Evolutionary conservation across 306 rosid genomes (phyloP).

Genomic region (Ochetophila trinervis): DNA sequence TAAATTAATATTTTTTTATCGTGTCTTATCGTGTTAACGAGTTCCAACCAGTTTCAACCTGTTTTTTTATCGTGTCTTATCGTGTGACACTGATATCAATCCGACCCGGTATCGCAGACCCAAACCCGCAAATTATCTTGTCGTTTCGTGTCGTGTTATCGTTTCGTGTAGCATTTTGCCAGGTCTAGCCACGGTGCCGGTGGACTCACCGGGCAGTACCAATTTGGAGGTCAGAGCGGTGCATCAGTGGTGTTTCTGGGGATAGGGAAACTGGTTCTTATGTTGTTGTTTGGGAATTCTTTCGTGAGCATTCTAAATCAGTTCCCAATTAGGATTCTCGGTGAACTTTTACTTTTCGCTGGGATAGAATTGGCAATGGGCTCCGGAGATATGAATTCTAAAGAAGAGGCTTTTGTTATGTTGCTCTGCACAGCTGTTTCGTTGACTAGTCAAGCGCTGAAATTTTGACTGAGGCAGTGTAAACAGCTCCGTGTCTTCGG

Average conservation of each 20-base stretch:
- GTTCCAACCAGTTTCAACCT: too few relatives aligned
- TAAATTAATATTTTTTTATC: too few relatives aligned
- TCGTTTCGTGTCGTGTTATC: too few relatives aligned
- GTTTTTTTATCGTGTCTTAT: too few relatives aligned
- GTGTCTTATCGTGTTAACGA: too few relatives aligned
- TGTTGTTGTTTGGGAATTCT: conserved; percentile 61
- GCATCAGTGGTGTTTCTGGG: conserved; percentile 71
- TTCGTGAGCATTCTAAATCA: conserved; percentile 49
- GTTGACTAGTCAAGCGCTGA: conserved; percentile 74
- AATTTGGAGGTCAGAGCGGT: conserved; percentile 80
- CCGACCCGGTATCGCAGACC: too few relatives aligned
- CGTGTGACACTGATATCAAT: too few relatives aligned
- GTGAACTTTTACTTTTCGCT: conserved; percentile 67
- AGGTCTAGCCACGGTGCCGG: too few relatives aligned
- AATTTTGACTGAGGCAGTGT: too few relatives aligned
- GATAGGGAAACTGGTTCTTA: conserved; percentile 50
- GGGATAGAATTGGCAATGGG: conserved; percentile 81
- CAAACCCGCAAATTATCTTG: too few relatives aligned
- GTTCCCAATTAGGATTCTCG: conserved; percentile 63
- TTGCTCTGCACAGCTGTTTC: conserved; percentile 79
- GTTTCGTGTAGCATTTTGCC: too few relatives aligned
- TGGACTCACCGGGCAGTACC: conserved; percentile 77
- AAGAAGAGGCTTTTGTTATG: conserved; percentile 69
- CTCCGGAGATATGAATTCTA: conserved; percentile 55
- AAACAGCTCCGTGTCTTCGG: too few relatives aligned